Evolutionary conservation across 2,329 filamentous ascomycete genomes (phyloP), one percentile per base, ranked within the genome.

Genomic region (Xylaria arbuscula): DNA sequence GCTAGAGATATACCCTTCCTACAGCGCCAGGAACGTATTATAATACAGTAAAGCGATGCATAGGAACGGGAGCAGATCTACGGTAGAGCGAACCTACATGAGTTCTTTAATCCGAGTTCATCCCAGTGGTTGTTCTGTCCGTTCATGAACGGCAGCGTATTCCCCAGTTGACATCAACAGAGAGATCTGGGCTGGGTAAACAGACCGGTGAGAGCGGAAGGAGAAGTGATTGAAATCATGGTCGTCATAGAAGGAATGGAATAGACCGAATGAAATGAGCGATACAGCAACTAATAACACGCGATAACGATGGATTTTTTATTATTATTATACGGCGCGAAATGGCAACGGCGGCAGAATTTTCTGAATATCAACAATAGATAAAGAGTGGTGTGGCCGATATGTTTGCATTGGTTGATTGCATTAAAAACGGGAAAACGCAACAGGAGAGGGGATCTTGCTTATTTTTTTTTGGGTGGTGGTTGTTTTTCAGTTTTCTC

Each of bases 1-100:
- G 36, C 67, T 11, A 61, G 69, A 42, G 69, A 71, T 57, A 17
- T 71, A 22, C 69, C 69, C 3, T 71, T 71, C 56, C 47, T 71
- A n/a, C 66, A 69, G 53, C 59, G 36, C 0, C 34, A 57, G 3
- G 69, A 71, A 42, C 60, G 69, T 15, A 45, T 71, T 4, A 69
- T 71, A 11, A 70, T 70, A 13, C 68, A 70, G 48, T 70, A 68
- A 55, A 55, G 1, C 7, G 22, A 24, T 32, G 28, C 24, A 45
- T 9, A 28, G 36, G 19, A 32, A 40, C 15, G 10, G 38, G 15
- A 7, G 28, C 38, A 28, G 15, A n/a, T 28, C 24, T 32, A 13
- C 54, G n/a, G 6, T 19, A 32, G 38, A 57, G 45, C 24, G 38
- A 45, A 24, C 11, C 11, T 19, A 45, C 6, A 24, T 42, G 8